Evolutionary conservation across 257 asterid genomes (phyloP).

Genomic region (Jacaranda mimosifolia): DNA sequence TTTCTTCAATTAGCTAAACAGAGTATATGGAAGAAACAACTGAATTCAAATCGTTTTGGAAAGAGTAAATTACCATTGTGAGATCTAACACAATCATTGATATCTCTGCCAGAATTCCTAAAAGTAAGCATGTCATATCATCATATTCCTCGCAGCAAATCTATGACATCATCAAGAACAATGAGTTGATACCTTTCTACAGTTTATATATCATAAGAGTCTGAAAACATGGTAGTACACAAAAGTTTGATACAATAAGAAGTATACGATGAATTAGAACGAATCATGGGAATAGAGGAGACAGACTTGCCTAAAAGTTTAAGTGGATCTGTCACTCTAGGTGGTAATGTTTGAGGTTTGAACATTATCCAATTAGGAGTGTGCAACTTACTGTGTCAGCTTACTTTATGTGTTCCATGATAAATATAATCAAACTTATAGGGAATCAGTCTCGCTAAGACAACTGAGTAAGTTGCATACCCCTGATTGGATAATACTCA

Average conservation of each 20-base stretch:
- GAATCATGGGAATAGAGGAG: conserved; percentile 10
- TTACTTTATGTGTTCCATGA: too few species aligned
- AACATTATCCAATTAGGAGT: too few species aligned
- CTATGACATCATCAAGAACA: conserved; percentile 52
- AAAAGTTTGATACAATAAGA: conserved; percentile 7
- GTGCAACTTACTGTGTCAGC: too few species aligned
- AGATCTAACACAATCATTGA: conserved; percentile 87
- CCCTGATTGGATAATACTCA: conserved; percentile 19
- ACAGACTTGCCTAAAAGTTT: background rate
- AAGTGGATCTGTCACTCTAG: too few species aligned
- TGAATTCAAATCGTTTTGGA: conserved; percentile 23
- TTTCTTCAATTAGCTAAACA: conserved; percentile 32
- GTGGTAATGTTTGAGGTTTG: too few species aligned
- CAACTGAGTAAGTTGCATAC: background rate
- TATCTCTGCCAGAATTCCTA: conserved; percentile 90
- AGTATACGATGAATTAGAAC: conserved; percentile 11
- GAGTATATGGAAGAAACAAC: conserved; percentile 8
- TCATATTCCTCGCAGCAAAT: conserved; percentile 93
- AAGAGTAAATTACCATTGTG: conserved; percentile 68
- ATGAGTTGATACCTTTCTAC: conserved; percentile 39
- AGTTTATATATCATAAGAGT: conserved; percentile 6
- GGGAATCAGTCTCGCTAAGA: background rate
- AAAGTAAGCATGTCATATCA: conserved; percentile 68
- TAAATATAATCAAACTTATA: too few species aligned
- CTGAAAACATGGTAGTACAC: conserved; percentile 1